Evolutionary conservation across 176 grass and related monocot species (phyloP).

Genomic region (Juncus inflexus): DNA sequence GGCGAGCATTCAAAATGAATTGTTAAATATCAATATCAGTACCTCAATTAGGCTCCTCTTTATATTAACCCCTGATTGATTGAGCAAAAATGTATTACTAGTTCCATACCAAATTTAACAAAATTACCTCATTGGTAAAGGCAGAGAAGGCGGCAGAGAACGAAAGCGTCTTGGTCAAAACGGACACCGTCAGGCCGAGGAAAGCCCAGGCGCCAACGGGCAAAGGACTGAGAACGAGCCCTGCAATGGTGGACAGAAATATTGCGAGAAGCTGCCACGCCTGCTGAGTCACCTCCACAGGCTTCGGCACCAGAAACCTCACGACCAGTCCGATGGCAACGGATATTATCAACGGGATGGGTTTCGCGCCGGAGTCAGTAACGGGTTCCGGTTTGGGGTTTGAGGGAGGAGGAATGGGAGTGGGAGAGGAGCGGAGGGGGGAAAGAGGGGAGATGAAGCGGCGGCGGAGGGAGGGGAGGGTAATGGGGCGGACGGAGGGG

Average conservation of each 20-base stretch:
- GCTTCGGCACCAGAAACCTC: conserved; percentile 59
- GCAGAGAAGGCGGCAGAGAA: conserved; percentile 77
- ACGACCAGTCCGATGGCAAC: conserved; percentile 62
- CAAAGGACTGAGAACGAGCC: conserved; percentile 73
- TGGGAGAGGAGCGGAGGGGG: conserved; percentile 22
- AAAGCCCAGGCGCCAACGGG: conserved; percentile 96
- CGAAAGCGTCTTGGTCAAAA: conserved; percentile 69
- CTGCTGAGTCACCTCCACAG: conserved; percentile 50
- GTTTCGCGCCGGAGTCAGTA: conserved; percentile 39
- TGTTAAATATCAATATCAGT: no score
- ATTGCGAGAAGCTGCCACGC: conserved; percentile 93
- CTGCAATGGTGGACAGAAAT: conserved; percentile 80
- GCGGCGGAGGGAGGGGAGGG: conserved; percentile 9
- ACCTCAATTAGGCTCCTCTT: no score
- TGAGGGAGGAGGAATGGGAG: conserved; percentile 23
- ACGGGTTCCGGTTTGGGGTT: neutral
- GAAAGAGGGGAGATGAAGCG: conserved; percentile 16
- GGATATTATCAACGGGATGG: conserved; percentile 50
- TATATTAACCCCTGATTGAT: no score
- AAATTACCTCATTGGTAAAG: conserved; percentile 89
- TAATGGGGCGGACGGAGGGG: no score
- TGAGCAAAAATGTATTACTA: neutral
- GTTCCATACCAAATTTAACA: neutral
- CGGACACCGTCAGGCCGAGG: conserved; percentile 66
- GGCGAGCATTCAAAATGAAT: no score